Evolutionary conservation across 257 asterid genomes (phyloP).

Genomic region (Jaltomata sinuosa): DNA sequence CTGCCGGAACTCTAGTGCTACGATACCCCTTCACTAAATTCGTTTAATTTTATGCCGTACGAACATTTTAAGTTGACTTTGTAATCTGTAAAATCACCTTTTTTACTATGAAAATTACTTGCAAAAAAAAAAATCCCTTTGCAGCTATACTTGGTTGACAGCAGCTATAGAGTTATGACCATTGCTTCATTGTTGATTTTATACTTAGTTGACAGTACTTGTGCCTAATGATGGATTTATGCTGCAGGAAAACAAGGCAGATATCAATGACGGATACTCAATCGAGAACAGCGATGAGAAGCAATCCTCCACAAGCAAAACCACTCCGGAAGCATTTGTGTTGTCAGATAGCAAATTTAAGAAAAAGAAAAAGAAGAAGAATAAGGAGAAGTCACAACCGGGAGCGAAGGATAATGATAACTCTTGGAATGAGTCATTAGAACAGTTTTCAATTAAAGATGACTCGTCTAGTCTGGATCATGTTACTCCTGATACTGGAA

Average conservation of each 20-base stretch:
- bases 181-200: not conserved
- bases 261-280: slow-evolving; percentile 20
- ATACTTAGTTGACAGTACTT: not conserved
- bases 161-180: not conserved
- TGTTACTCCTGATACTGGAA: slow-evolving; percentile 17
- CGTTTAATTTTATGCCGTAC: not conserved
- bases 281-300: slow-evolving; percentile 11
- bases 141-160: not conserved
- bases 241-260: slow-evolving; percentile 39
- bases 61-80: not conserved
- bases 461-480: slow-evolving; percentile 34
- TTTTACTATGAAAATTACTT: not conserved
- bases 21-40: not conserved
- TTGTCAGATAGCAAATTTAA: slow-evolving; percentile 38
- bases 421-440: slow-evolving; percentile 24
- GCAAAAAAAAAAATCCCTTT: not conserved
- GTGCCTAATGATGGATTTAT: not conserved
- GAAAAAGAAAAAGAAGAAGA: slow-evolving; percentile 67
- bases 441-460: slow-evolving; percentile 35
- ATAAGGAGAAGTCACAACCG: slow-evolving; percentile 18
- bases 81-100: not conserved
- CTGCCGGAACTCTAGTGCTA: not conserved
- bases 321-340: slow-evolving; percentile 10
- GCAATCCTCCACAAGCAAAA: slow-evolving; percentile 20
- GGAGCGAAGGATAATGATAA: slow-evolving; percentile 15